Evolutionary conservation across 192 early-diverging fungal genomes (phyloP).

Genomic region (Oehlia diaphana): DNA sequence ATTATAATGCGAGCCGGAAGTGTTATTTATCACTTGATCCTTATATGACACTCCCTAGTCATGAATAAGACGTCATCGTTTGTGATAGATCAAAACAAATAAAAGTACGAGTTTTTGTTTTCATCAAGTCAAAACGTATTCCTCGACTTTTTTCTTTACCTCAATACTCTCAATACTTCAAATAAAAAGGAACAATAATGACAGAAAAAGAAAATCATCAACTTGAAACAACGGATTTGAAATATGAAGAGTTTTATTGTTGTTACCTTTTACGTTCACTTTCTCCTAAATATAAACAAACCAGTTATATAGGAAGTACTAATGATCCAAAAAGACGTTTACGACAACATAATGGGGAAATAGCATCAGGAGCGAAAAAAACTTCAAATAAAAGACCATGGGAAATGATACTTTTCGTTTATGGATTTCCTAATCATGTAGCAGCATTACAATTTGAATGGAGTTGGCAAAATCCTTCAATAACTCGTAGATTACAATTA

Average conservation of each 20-base stretch:
- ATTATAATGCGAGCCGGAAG: too few relatives aligned
- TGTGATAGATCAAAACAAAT: too few relatives aligned
- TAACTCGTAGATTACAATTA: background rate
- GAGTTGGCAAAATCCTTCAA: background rate
- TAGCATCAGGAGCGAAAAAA: background rate
- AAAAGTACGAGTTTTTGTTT: too few relatives aligned
- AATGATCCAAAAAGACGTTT: background rate
- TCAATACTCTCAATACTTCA: too few relatives aligned
- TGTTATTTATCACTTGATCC: too few relatives aligned
- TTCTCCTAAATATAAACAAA: background rate
- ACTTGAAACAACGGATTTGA: too few relatives aligned
- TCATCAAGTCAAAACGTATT: too few relatives aligned
- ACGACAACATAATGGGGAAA: slow-evolving; percentile 22
- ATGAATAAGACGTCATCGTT: too few relatives aligned
- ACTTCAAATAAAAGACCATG: slow-evolving; percentile 11
- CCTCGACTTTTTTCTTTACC: too few relatives aligned
- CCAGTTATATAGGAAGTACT: background rate
- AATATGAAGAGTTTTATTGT: slow-evolving; percentile 19
- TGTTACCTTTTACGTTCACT: slow-evolving; percentile 12
- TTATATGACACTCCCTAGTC: too few relatives aligned
- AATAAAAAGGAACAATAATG: too few relatives aligned
- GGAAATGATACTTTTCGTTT: slow-evolving; percentile 1
- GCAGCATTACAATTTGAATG: slow-evolving; percentile 17
- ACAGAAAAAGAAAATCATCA: background rate
- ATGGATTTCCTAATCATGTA: background rate